Conservation (phyloP, 768 basidiomycete genomes). For the Zangia roseola region DNA sequence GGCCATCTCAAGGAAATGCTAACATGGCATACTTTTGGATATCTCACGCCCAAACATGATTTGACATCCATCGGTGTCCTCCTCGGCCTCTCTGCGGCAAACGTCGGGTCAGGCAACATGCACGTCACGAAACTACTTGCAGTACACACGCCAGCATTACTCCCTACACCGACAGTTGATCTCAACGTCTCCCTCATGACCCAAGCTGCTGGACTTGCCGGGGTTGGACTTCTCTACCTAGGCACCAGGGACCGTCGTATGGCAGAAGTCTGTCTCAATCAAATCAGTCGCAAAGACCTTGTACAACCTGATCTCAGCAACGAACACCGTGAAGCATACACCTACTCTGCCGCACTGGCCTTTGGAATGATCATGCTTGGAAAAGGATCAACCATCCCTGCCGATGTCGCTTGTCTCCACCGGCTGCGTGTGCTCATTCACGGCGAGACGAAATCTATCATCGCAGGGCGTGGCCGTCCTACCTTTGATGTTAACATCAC, state of each 20-base stretch:
- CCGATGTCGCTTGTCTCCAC: constrained; percentile 67
- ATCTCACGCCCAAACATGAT: constrained; percentile 95
- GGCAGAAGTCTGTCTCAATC: constrained; percentile 87
- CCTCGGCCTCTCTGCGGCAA: constrained; percentile 90
- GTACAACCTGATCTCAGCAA: constrained; percentile 81
- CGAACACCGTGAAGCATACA: constrained; percentile 91
- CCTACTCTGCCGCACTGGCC: constrained; percentile 81
- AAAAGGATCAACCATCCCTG: constrained; percentile 73
- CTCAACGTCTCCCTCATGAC: constrained; percentile 89
- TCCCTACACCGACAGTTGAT: constrained; percentile 83
- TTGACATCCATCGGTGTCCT: constrained; percentile 91
- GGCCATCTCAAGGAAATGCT: constrained; percentile 89
- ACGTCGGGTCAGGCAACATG: constrained; percentile 79
- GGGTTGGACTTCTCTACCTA: constrained; percentile 86
- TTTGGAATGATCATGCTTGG: constrained; percentile 98
- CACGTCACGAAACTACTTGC: constrained; percentile 90
- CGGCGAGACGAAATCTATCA: constrained; percentile 54
- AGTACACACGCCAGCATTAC: constrained; percentile 89
- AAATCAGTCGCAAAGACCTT: constrained; percentile 77
- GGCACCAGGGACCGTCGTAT: constrained; percentile 86
- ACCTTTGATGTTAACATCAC: constrained; percentile 87
- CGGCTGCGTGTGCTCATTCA: constrained; percentile 75
- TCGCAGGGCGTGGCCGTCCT: constrained; percentile 37
- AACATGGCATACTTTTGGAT: constrained; percentile 94
- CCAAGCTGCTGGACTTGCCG: constrained; percentile 84